A percentile compares a stretch with the other conserved stretches of the same genome.
Conservation (phyloP, 2,329 filamentous ascomycete species). For the Capronia coronata region DNA sequence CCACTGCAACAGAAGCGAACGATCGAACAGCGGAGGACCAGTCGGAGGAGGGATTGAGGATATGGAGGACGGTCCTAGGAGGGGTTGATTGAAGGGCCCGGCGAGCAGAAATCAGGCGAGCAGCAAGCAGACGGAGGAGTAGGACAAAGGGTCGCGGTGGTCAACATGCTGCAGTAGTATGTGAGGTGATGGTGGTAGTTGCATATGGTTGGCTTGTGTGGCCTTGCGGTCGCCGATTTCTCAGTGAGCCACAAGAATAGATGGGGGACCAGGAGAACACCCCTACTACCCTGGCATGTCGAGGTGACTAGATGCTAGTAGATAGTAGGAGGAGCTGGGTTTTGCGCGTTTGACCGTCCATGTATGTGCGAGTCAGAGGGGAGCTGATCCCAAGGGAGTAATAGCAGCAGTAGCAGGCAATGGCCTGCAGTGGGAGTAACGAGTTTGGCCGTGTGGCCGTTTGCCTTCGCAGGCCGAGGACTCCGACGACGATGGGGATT, state of each 20-base stretch:
- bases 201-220: background rate
- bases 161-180: conserved; percentile 15
- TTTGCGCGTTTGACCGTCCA: background rate
- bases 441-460: background rate
- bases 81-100: conserved; percentile 10
- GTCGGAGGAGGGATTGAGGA: conserved; percentile 13
- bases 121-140: conserved; percentile 15
- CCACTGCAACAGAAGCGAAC: conserved; percentile 5
- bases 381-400: background rate
- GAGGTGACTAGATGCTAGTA: too few relatives aligned
- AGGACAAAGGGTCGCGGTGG: conserved; percentile 2
- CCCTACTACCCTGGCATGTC: too few relatives aligned
- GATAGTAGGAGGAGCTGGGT: background rate
- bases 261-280: background rate
- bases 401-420: background rate
- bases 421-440: background rate
- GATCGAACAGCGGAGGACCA: conserved; percentile 13
- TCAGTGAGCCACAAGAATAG: background rate
- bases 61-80: conserved; percentile 15
- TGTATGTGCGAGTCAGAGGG: background rate
- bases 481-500: background rate
- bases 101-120: conserved; percentile 18
- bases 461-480: background rate
- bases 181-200: conserved; percentile 6
- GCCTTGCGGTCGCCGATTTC: background rate